phyloP scores from a whole-genome alignment of 129 eudicot species.

The Oenanthe sinensis region DNA sequence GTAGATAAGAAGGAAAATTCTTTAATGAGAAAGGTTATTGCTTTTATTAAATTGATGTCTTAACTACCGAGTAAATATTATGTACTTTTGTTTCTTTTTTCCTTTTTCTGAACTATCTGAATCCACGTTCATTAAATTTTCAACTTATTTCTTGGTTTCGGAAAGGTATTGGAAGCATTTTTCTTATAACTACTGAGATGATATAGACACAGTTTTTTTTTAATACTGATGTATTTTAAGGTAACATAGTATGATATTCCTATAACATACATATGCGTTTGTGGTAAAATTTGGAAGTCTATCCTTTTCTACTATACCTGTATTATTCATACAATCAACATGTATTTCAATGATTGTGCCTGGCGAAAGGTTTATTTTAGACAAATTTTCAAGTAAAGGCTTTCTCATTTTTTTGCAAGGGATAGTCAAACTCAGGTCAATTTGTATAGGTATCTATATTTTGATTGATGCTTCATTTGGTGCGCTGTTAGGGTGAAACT shows the following conservation, averaged over 20 bases:
- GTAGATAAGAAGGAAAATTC: not conserved
- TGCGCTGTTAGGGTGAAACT: not conserved
- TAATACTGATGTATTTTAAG: not conserved
- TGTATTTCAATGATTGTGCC: not conserved
- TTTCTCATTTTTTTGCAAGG: not conserved
- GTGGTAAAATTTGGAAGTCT: not conserved
- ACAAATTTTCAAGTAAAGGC: not conserved
- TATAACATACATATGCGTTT: not conserved
- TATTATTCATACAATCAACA: not conserved
- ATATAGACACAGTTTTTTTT: not conserved
- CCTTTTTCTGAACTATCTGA: not conserved
- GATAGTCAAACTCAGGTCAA: not conserved
- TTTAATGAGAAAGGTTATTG: not conserved
- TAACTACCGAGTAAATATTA: not conserved
- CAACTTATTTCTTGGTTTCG: not conserved
- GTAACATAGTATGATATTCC: not conserved
- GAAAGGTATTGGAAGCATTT: not conserved
- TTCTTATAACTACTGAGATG: not conserved
- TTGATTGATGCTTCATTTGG: not conserved
- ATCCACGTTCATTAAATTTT: not conserved
- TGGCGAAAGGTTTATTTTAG: not conserved
- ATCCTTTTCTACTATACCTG: not conserved
- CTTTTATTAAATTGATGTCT: not conserved
- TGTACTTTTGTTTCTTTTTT: not conserved
- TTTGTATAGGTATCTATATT: not conserved